Evolutionary conservation across 805 yeast species (phyloP), one percentile per base, ranked within the genome.

Genomic region (Brettanomyces bruxellensis): DNA sequence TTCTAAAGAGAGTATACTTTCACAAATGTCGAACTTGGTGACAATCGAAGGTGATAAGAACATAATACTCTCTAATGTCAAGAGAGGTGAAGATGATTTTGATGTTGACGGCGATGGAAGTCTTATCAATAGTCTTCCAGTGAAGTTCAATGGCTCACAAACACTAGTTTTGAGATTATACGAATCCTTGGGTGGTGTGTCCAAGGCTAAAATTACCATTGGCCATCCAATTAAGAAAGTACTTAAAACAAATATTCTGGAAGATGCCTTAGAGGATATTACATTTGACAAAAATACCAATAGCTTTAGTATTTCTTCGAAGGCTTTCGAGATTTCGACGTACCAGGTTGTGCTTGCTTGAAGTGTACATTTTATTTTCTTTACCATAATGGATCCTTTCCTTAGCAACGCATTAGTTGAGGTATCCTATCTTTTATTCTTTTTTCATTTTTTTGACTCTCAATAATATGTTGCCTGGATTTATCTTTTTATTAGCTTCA

Each of bases 41-140:
- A 39, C 51, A 1, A 47, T 73, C 45, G 44, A 58, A 7, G 85
- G 87, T 22, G 79, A 77, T 49, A 66, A 66, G 6, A 78, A 81
- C 49, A 67, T 91, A 46, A 73, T 90, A 5, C 62, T 91, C 43
- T 79, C 91, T 4, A 80, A 86, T 52, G 64, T 93, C 43, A 93
- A 93, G 66, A 76, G 98, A 55, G 89, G 87, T 11, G 97, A 90
- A 59, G 88, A 84, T 58, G 97, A 91, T 60, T 69, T 60, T 30
- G 80, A 72, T 41, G 72, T 77, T 39, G 69, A 65, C 34, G 70
- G 67, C 25, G 56, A 66, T 6, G 60, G 52, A 18, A 55, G 59
- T 32, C 48, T 57, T 18, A 75, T 78, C 47, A 53, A 51, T 3
- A 57, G 59, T 54, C 59, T 58, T 34, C 77, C 81, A 8, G 69